These are phyloP conservation scores for Pseudocercospora cruenta DNA, from an alignment of 2,329 filamentous ascomycete genomes.

Conservation along the genomic window DNA sequence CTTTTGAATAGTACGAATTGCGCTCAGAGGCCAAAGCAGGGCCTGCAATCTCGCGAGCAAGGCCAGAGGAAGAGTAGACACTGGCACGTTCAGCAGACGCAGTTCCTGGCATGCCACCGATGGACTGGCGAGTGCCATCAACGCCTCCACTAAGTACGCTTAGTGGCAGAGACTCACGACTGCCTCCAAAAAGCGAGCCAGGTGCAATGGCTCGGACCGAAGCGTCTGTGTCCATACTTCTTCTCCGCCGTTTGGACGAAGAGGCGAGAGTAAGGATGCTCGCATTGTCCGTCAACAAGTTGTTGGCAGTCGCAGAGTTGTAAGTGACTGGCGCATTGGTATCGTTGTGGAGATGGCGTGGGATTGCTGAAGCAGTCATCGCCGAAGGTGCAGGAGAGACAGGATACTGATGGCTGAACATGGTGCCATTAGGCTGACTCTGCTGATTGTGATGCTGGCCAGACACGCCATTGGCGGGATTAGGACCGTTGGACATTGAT, in stretches of 20 bases:
- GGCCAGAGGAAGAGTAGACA: conserved; percentile 61
- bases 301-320: conserved; percentile 77
- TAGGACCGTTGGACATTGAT: conserved; percentile 59
- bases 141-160: conserved; percentile 70
- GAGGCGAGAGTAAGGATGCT: conserved; percentile 84
- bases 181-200: conserved; percentile 79
- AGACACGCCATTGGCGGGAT: conserved; percentile 35
- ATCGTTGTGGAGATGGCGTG: conserved; percentile 64
- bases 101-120: conserved; percentile 49
- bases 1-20: conserved; percentile 76
- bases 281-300: conserved; percentile 80
- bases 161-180: conserved; percentile 76
- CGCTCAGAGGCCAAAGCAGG: conserved; percentile 73
- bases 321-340: conserved; percentile 58
- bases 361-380: conserved; percentile 72
- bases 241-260: conserved; percentile 76
- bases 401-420: conserved; percentile 63
- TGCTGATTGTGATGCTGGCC: conserved; percentile 41
- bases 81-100: conserved; percentile 70
- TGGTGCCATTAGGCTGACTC: conserved; percentile 41
- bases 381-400: conserved; percentile 52
- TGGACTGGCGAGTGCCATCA: conserved; percentile 55
- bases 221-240: conserved; percentile 83
- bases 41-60: conserved; percentile 50
- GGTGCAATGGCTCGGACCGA: conserved; percentile 83